Base-by-base conservation (phyloP, 768 basidiomycete species). In the Kwoniella sp. region DNA sequence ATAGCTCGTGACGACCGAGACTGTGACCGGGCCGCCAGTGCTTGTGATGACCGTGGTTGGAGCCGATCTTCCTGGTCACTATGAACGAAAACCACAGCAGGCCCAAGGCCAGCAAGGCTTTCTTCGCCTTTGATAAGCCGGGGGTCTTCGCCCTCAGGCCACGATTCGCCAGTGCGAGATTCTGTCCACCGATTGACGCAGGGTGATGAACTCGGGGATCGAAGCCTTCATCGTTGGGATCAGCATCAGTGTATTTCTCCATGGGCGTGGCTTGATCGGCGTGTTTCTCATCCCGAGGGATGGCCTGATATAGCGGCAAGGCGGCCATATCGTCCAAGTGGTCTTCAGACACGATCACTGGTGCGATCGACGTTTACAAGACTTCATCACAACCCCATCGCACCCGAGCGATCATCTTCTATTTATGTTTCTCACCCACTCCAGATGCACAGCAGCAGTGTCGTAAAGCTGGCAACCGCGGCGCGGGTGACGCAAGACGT, bases 51-150 rank as follows among this genome's bases (percentile, higher is more conserved):
- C 38, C 27, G 32, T 49, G 39, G 15, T 40, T 26, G 11, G n/a
- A 19, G n/a, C 31, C 52, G 3, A 27, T 22, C n/a, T 54, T 46
- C 17, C 32, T 20, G n/a, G 37, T 20, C 11, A 36, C 33, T n/a
- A 33, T 33, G 12, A 47, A 28, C 11, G 45, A 41, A 27, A 54
- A 54, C 44, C 44, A 52, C 0, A 46, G 50, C 6, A 57, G 3
- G 11, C 39, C 45, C 14, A 46, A 31, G 14, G 39, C 49, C n/a
- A 46, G 17, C 15, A 57, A 40, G 29, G 50, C 46, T 33, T 52
- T 57, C 38, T 57, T 51, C n/a, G 31, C 25, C 33, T 57, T 57
- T n/a, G 56, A 52, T 5, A 46, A 23, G 7, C 45, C 43, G 22
- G 32, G 23, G 11, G 28, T 31, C 25, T 42, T 46, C 20, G 45